Base-by-base conservation (phyloP, 768 basidiomycete genomes). In the Tricholoma hemisulphureum region DNA sequence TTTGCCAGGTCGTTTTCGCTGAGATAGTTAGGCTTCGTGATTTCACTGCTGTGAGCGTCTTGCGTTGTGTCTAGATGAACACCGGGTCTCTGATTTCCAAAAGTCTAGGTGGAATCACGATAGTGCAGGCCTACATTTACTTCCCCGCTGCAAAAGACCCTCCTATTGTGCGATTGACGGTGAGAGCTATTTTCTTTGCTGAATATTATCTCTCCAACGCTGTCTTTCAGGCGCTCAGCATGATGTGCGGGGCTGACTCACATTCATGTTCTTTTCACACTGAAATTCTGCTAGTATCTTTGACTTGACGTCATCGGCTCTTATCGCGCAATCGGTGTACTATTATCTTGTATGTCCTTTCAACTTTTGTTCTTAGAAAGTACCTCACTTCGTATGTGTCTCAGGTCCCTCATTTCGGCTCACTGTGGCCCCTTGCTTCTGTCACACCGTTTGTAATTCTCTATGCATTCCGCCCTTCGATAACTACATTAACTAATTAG, bases 361-460 rank as follows among this genome's bases (percentile, higher is more conserved):
- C 5, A 28, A 4, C 16, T 23, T 46, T 29, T 34, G 14, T 29
- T 8, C 16, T 18, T 6, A 4, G 31, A 31, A 9, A 9, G 6
- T 29, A 20, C 50, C n/a, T 41, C 6, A 51, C 41, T n/a, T 26
- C n/a, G 34, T 43, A 14, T 65, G 3, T 62, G 62, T 34, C 53
- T 53, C 46, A 80, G 79, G 70, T 80, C 6, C 79, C 78, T 1
- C 69, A 77, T 57, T 80, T 74, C 52, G 79, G 79, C 5, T 77
- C 76, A 0, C 59, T 76, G 28, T 35, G 59, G 14, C 78, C 75
- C 2, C 67, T 80, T 9, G 59, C 58, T n/a, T 70, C 69, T 14
- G 68, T 79, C 7, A 80, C 76, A 0, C 71, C 70, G 77, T 78
- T 57, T 45, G 74, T 66, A 59, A 21, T 41, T 65, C 65, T 52